Evolutionary conservation across 1,139 yeast species (phyloP).

Genomic region (Schizosaccharomyces versatilis): DNA sequence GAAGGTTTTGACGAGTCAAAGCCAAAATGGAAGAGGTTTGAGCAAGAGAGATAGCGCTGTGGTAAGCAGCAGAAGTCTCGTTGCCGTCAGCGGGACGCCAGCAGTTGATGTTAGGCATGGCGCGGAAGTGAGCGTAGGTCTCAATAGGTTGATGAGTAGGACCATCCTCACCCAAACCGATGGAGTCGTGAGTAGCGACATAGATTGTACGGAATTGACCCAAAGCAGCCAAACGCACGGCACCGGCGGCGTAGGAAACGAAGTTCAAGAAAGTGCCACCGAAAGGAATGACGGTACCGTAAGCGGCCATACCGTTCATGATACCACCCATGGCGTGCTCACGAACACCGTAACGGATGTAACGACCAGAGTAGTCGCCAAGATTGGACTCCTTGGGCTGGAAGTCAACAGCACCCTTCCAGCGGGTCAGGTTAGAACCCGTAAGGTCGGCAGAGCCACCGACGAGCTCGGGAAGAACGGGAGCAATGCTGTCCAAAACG

Average conservation of each 20-base stretch:
- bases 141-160: conserved; percentile 99
- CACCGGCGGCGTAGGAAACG: conserved; percentile 95
- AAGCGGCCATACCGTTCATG: conserved; percentile 93
- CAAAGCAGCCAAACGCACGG: conserved; percentile 81
- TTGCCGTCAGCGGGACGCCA: conserved; percentile 99
- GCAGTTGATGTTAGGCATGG: conserved; percentile 78
- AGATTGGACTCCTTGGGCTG: conserved; percentile 66
- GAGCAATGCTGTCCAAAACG: conserved; percentile 43
- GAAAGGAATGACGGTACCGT: conserved; percentile 78
- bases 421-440: conserved; percentile 89
- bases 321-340: conserved; percentile 99
- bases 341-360: conserved; percentile 95
- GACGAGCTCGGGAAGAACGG: conserved; percentile 61
- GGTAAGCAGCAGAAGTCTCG: conserved; percentile 93
- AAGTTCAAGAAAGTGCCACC: conserved; percentile 98
- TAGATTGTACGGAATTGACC: conserved; percentile 86
- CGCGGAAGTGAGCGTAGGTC: conserved; percentile 94
- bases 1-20: conserved; percentile 89
- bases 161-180: conserved; percentile 98
- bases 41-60: conserved; percentile 45
- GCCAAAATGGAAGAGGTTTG: conserved; percentile 79
- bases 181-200: conserved; percentile 98
- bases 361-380: conserved; percentile 82
- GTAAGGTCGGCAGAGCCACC: conserved; percentile 99
- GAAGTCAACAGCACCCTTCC: conserved; percentile 71